Percentiles rank a stretch among this genome's conserved stretches.
phyloP scores from a whole-genome alignment of 148 eudicot species.

The Salicornia ramosissima region DNA sequence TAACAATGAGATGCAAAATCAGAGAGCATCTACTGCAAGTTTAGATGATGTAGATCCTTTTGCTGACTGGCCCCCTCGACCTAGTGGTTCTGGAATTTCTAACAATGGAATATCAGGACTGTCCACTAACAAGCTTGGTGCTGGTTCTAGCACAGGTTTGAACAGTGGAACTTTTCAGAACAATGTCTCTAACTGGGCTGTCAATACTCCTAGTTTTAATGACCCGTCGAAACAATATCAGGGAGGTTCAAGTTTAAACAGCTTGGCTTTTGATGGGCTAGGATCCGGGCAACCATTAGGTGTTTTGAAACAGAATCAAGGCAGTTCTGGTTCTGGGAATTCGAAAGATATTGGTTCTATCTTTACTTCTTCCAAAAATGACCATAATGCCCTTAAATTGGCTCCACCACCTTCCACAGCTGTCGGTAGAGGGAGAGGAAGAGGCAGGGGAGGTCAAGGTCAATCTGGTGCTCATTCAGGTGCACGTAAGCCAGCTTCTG shows the following conservation, averaged over 20 bases:
- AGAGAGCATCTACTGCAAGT: constrained; percentile 34
- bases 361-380: constrained; percentile 54
- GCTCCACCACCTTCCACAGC: constrained; percentile 91
- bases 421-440: constrained; percentile 80
- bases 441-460: constrained; percentile 71
- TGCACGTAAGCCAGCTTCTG: constrained; percentile 40
- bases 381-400: constrained; percentile 57
- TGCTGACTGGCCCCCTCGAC: constrained; percentile 89
- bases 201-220: constrained; percentile 27
- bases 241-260: constrained; percentile 35
- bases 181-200: constrained; percentile 41
- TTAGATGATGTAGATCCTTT: constrained; percentile 82
- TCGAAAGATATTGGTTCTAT: constrained; percentile 68
- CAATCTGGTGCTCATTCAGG: constrained; percentile 28
- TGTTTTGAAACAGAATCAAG: constrained; percentile 48
- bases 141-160: constrained; percentile 22
- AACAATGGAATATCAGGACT: constrained; percentile 32
- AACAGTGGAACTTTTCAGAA: constrained; percentile 33
- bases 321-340: constrained; percentile 32
- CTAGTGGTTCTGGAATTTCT: constrained; percentile 35
- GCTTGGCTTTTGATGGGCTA: constrained; percentile 30
- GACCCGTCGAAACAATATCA: constrained; percentile 42
- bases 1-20: constrained; percentile 31
- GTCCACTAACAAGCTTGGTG: constrained; percentile 33
- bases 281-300: constrained; percentile 48